Conservation (phyloP, 1,139 yeast genomes). For the Pichia inconspicua region DNA sequence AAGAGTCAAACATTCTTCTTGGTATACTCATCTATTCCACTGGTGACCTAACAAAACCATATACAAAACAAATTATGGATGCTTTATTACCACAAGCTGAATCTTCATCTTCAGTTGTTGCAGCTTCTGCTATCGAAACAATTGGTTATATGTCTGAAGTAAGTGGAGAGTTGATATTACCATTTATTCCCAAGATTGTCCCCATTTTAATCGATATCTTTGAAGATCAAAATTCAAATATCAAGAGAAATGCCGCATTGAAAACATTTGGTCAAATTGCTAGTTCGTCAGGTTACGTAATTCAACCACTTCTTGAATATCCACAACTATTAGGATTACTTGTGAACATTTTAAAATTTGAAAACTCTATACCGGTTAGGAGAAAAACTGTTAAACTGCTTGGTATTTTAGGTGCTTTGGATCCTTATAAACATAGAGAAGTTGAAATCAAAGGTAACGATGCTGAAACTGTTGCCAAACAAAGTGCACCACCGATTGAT, state of each 20-base stretch:
- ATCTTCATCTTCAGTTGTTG: slow-evolving; percentile 65
- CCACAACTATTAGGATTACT: slow-evolving; percentile 81
- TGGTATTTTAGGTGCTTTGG: slow-evolving; percentile 93
- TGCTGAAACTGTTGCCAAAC: slow-evolving; percentile 57
- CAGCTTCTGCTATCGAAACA: slow-evolving; percentile 81
- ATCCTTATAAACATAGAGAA: slow-evolving; percentile 91
- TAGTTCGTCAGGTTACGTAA: slow-evolving; percentile 88
- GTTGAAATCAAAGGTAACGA: slow-evolving; percentile 68
- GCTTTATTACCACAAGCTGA: slow-evolving; percentile 71
- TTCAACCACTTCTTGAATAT: slow-evolving; percentile 84
- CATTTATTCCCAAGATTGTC: slow-evolving; percentile 71
- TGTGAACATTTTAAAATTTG: slow-evolving; percentile 74
- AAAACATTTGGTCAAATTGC: slow-evolving; percentile 83
- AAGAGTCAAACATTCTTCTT: slow-evolving; percentile 75
- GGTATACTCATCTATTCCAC: slow-evolving; percentile 72
- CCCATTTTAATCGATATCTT: slow-evolving; percentile 80
- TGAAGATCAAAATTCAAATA: slow-evolving; percentile 83
- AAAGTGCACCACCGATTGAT: slow-evolving; percentile 84
- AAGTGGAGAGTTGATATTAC: slow-evolving; percentile 77
- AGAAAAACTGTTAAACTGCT: slow-evolving; percentile 81
- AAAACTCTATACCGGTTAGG: slow-evolving; percentile 62
- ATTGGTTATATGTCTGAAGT: slow-evolving; percentile 85
- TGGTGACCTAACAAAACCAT: slow-evolving; percentile 75
- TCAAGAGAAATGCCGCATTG: slow-evolving; percentile 84
- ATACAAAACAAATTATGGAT: slow-evolving; percentile 81